Evolutionary conservation across 2,329 filamentous ascomycete species (phyloP), one percentile per base, ranked within the genome.

Genomic region (Seiridium cupressi): DNA sequence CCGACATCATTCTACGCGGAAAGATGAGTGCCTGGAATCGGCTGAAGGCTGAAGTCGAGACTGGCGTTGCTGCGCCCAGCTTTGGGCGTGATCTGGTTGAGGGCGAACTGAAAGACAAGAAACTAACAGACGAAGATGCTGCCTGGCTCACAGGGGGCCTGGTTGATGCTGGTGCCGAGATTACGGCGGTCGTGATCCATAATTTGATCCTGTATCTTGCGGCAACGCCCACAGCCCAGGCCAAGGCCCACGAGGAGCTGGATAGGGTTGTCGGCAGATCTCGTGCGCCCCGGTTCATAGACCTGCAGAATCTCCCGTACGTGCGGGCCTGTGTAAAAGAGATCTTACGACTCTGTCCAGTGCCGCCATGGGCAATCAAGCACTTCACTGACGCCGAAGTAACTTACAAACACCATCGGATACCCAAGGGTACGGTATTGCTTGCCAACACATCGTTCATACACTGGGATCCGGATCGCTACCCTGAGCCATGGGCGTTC

Each of bases 341-440:
- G 62, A 51, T 68, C 6, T 62, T 73, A 31, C 69, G 64, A 6
- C 56, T 67, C 35, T 46, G 65, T 36, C 65, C 65, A 1, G 61
- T 54, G 62, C 55, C 60, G 1, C 71, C 69, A 65, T 69, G 70
- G 62, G 73, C 74, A 5, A 73, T 76, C 2, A 74, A 74, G 26
- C 79, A 82, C 60, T 77, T 76, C 4, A 72, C 74, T 1, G 79
- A 75, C 3, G 73, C 75, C 53, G 77, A 81, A 53, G 77, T 82
- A 32, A 65, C 69, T 13, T 81, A 80, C 65, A 75, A 76, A 59
- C 75, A 76, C 40, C 78, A 77, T 60, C 67, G 74, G 18, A 81
- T 82, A 31, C 79, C 80, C 2, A 72, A 75, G 36, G 77, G 76
- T 0, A 78, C 79, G 0, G 74, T 77, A 0, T 68, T 83, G 0